These are phyloP conservation scores for Agaricus subrufescens DNA, from an alignment of 768 basidiomycete species.

Conservation along the genomic window DNA sequence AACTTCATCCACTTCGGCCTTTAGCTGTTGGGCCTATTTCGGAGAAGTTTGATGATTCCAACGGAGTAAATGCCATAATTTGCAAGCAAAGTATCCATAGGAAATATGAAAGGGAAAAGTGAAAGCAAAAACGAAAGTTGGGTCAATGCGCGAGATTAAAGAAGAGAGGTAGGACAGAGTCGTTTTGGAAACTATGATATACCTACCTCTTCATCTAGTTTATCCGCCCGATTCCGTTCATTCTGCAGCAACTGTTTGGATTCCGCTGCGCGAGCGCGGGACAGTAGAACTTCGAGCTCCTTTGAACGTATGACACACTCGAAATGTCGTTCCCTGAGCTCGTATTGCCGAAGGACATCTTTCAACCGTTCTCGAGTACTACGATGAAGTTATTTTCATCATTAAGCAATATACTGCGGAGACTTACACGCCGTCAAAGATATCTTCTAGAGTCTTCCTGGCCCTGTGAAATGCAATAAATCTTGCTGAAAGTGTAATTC, in stretches of 20 bases:
- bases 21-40: conserved; percentile 57
- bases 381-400: conserved; percentile 6
- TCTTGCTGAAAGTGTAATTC: too few relatives aligned
- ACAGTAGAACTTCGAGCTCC: conserved; percentile 83
- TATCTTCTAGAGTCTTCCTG: conserved; percentile 69
- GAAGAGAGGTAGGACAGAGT: conserved; percentile 7
- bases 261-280: conserved; percentile 83
- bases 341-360: conserved; percentile 82
- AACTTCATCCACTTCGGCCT: conserved; percentile 75
- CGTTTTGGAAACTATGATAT: conserved; percentile 11
- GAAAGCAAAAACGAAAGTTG: not conserved
- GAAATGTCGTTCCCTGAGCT: conserved; percentile 87
- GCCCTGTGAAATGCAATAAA: conserved; percentile 41
- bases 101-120: not conserved
- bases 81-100: not conserved
- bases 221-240: conserved; percentile 65
- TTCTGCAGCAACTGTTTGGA: conserved; percentile 79
- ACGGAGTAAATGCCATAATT: too few relatives aligned
- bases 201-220: conserved; percentile 70
- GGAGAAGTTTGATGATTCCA: not conserved
- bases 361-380: conserved; percentile 86
- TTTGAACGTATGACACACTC: conserved; percentile 91
- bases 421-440: conserved; percentile 82
- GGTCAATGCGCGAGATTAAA: conserved; percentile 2
- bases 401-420: not conserved